Conservation (phyloP, 2,329 filamentous ascomycete species). For the Alternaria ventricosa region DNA sequence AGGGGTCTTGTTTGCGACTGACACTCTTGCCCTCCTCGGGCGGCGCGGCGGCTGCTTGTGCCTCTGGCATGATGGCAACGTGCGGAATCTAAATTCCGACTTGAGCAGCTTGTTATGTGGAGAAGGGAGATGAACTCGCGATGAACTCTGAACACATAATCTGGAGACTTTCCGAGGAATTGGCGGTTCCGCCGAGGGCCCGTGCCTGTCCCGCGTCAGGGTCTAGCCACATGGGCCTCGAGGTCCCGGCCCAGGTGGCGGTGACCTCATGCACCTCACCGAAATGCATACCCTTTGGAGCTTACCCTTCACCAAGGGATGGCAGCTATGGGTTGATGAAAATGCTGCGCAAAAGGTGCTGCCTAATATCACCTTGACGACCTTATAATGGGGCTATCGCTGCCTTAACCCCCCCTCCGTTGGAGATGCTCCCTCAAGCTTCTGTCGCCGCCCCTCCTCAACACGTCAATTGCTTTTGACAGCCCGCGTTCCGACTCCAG, state of each 20-base stretch:
- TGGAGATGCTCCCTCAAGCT: not conserved
- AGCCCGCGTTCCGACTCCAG: constrained; percentile 16
- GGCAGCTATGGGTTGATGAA: constrained; percentile 9
- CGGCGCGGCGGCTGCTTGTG: constrained; percentile 23
- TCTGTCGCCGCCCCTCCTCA: constrained; percentile 8
- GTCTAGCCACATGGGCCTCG: constrained; percentile 23
- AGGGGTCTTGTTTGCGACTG: constrained; percentile 14
- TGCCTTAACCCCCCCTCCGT: not conserved
- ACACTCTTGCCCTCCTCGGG: constrained; percentile 33
- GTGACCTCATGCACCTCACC: constrained; percentile 23
- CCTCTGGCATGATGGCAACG: constrained; percentile 39
- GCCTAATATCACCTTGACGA: not conserved
- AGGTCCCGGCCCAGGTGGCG: constrained; percentile 9
- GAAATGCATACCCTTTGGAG: constrained; percentile 6
- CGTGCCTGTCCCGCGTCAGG: constrained; percentile 10
- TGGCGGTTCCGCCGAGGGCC: constrained; percentile 11
- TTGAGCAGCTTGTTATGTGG: constrained; percentile 11
- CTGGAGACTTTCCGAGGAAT: constrained; percentile 4
- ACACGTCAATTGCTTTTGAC: constrained; percentile 3
- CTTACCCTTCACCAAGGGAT: not conserved
- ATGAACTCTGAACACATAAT: constrained; percentile 14
- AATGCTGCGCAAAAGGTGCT: not conserved
- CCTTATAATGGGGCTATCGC: not conserved
- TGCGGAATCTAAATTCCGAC: constrained; percentile 16
- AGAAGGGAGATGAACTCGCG: not conserved